These are phyloP conservation scores for Zea mays DNA, from an alignment of 176 grass and related monocot species.

Conservation along the genomic window DNA sequence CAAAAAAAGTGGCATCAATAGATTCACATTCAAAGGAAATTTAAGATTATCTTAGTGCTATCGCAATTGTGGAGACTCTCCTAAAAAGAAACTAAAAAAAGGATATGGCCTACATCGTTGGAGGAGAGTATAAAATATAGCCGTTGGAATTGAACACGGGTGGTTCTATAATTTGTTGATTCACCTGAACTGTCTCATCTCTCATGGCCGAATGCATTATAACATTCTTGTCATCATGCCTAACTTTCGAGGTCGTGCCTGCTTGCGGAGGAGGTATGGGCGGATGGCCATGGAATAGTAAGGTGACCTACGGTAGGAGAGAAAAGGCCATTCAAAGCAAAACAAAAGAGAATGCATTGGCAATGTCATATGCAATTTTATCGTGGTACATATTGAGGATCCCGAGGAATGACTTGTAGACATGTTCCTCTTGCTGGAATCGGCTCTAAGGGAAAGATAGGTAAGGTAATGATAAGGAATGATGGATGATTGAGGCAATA, in stretches of 20 bases:
- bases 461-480: too few relatives aligned
- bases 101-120: background rate
- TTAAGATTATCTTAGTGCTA: too few relatives aligned
- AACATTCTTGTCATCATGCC: conserved; percentile 59
- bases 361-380: conserved; percentile 45
- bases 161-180: background rate
- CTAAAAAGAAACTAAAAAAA: background rate
- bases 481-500: too few relatives aligned
- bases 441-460: conserved; percentile 41
- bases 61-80: background rate
- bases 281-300: conserved; percentile 75
- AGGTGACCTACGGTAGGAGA: conserved; percentile 46
- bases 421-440: conserved; percentile 82
- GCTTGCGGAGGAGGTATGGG: conserved; percentile 63
- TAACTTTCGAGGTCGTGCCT: conserved; percentile 74
- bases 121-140: background rate
- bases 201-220: conserved; percentile 48
- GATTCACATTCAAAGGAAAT: too few relatives aligned
- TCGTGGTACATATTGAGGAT: conserved; percentile 98
- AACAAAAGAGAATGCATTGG: background rate
- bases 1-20: too few relatives aligned
- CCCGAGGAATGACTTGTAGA: conserved; percentile 95
- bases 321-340: background rate
- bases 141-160: background rate
- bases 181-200: background rate